Evolutionary conservation across 768 basidiomycete genomes (phyloP), one percentile per base, ranked within the genome.

Genomic region (Galerina marginata): DNA sequence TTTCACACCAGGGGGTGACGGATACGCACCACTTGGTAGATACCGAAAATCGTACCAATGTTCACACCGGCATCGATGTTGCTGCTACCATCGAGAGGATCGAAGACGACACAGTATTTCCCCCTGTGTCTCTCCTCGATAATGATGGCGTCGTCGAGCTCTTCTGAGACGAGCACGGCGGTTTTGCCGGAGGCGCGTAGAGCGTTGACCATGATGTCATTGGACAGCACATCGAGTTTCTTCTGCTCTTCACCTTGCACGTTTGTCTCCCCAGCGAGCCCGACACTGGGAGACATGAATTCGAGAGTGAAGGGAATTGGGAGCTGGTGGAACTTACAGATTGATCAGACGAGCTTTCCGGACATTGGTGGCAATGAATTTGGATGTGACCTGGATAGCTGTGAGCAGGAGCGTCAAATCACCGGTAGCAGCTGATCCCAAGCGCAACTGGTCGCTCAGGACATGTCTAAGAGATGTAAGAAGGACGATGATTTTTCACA

Each of bases 11-110:
- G 37, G 37, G 51, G 37, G 37, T 50, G 11, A 54, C 42, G 36
- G 43, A 33, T 25, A 84, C 94, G 64, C 66, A 96, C 95, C 62
- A 96, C 78, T 68, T 86, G 86, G 80, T 99, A 99, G 65, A 99
- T 89, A 48, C 97, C 96, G 74, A 99, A 99, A 81, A 98, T 97
- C 60, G 95, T 95, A 7, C 93, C 93, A 72, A 97, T 96, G 77
- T 97, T 97, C 54, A 96, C 96, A 86, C 96, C 96, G 65, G 96
- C 96, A 73, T 96, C 95, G 78, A 98, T 98, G 79, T 97, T 97
- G 81, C 91, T 93, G 72, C 89, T 92, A 56, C 96, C 95, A 69
- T 99, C 95, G 51, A 97, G 86, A 39, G 97, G 97, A 77, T 99
- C 97, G 68, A 99, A 99, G 2, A 99, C 97, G 67, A 99, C 96